Conservation (phyloP, 2,329 filamentous ascomycete species). For the Xylariaceae sp. region DNA sequence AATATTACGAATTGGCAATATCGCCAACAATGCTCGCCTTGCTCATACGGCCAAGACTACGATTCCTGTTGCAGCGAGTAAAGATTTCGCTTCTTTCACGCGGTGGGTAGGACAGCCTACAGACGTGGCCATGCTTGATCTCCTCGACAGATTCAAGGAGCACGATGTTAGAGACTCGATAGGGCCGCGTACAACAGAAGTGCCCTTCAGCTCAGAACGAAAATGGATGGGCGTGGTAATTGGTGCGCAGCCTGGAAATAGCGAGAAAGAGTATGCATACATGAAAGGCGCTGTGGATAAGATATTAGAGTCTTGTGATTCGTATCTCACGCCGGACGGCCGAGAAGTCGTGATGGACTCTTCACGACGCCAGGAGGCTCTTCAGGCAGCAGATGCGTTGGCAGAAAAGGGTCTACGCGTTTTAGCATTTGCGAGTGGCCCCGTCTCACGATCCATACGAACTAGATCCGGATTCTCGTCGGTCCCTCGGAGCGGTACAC, state of each 20-base stretch:
- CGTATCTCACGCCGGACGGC: slow-evolving; percentile 82
- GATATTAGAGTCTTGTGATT: slow-evolving; percentile 82
- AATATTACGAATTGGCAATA: slow-evolving; percentile 88
- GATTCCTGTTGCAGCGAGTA: slow-evolving; percentile 76
- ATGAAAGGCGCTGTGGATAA: slow-evolving; percentile 94
- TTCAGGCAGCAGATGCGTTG: slow-evolving; percentile 80
- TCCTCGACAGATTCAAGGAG: slow-evolving; percentile 86
- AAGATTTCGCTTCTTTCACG: slow-evolving; percentile 66
- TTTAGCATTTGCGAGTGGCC: slow-evolving; percentile 87
- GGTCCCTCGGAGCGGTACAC: slow-evolving; percentile 51
- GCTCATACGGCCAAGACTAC: slow-evolving; percentile 75
- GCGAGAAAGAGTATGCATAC: slow-evolving; percentile 78
- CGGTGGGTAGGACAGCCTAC: slow-evolving; percentile 97
- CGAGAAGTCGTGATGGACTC: slow-evolving; percentile 83
- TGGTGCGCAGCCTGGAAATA: slow-evolving; percentile 53
- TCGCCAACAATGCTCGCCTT: slow-evolving; percentile 90
- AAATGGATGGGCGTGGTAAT: slow-evolving; percentile 99
- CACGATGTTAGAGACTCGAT: slow-evolving; percentile 86
- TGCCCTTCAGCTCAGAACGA: slow-evolving; percentile 92
- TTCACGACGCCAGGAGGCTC: slow-evolving; percentile 67
- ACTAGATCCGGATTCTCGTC: slow-evolving; percentile 37
- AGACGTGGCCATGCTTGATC: slow-evolving; percentile 92
- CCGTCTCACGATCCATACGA: slow-evolving; percentile 50
- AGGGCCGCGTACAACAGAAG: slow-evolving; percentile 78
- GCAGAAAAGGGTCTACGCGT: slow-evolving; percentile 86